phyloP scores from a whole-genome alignment of 2,329 filamentous ascomycete species.

The Calonectria naviculata region DNA sequence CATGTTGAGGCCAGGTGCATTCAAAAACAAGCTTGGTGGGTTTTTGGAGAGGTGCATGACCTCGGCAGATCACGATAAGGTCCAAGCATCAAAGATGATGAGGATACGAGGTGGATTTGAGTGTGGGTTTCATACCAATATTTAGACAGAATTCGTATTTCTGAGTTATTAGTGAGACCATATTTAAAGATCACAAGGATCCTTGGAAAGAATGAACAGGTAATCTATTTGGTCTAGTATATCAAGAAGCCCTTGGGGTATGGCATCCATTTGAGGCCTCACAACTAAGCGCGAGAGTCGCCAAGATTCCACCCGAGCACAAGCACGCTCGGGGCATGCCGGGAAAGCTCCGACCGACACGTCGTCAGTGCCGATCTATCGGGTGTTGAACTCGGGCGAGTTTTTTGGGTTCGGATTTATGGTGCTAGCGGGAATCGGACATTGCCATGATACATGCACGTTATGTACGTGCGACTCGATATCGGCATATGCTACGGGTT shows the following conservation, averaged over 20 bases:
- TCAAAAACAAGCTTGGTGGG: not conserved
- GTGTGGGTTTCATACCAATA: not conserved
- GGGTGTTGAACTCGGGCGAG: not conserved
- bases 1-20: not conserved
- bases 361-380: not conserved
- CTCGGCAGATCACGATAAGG: slow-evolving; percentile 1
- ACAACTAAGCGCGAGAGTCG: not conserved
- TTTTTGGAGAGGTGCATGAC: not conserved
- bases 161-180: not conserved
- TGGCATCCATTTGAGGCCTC: not conserved
- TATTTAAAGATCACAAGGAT: not conserved
- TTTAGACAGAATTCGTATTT: not conserved
- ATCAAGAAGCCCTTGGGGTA: not conserved
- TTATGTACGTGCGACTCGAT: not conserved
- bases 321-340: not conserved
- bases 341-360: not conserved
- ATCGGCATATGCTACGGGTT: not conserved
- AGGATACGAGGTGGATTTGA: not conserved
- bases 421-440: not conserved
- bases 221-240: not conserved
- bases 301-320: not conserved
- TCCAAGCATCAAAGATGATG: not conserved
- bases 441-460: not conserved
- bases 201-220: not conserved
- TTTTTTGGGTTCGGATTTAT: slow-evolving; percentile 3